A percentile compares a stretch with the other conserved stretches of the same genome.
These are phyloP conservation scores for Verticillium zaregamsianum DNA, from an alignment of 2,329 filamentous ascomycete species.

Conservation along the genomic window DNA sequence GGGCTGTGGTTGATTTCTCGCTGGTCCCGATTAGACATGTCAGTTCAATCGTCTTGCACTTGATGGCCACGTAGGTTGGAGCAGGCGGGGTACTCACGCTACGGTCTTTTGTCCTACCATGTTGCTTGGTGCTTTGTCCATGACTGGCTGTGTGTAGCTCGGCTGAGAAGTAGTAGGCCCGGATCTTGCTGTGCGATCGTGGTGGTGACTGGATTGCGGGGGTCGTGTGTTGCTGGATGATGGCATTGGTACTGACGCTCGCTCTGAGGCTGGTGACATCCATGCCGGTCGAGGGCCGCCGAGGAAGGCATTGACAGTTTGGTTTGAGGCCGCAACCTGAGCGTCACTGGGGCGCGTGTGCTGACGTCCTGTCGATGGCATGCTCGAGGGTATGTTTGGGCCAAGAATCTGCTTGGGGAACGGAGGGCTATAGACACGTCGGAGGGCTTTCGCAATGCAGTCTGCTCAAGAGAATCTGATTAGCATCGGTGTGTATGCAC, in stretches of 20 bases:
- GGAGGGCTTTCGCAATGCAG: not conserved
- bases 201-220: not conserved
- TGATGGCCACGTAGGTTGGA: not conserved
- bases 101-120: not conserved
- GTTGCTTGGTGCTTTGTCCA: not conserved
- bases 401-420: not conserved
- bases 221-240: not conserved
- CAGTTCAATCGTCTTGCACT: not conserved
- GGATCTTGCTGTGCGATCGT: not conserved
- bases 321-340: constrained; percentile 34
- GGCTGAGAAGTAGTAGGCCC: not conserved
- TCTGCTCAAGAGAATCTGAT: not conserved
- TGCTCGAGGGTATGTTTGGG: constrained; percentile 3
- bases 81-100: not conserved
- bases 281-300: constrained; percentile 12
- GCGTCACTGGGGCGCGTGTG: constrained; percentile 6
- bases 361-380: constrained; percentile 4
- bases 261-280: not conserved
- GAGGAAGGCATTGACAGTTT: constrained; percentile 34
- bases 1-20: constrained; percentile 25
- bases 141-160: not conserved
- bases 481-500: not conserved
- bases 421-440: not conserved
- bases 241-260: not conserved
- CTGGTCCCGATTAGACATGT: not conserved